Evolutionary conservation across 148 eudicot species (phyloP).

Genomic region (Chenopodium album): DNA sequence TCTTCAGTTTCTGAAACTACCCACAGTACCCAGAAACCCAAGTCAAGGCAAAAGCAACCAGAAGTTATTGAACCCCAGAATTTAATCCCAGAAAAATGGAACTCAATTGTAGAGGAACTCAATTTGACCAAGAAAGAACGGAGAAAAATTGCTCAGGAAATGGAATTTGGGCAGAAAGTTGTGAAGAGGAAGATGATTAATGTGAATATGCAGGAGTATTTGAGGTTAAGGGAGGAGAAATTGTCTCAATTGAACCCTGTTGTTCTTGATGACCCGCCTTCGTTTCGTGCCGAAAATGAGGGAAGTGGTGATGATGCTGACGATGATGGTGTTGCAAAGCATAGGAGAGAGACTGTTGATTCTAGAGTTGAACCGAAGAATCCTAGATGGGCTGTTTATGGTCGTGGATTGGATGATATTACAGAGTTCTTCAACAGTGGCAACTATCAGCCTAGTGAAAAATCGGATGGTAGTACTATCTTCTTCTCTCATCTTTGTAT

Average conservation of each 20-base stretch:
- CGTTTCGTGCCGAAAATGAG: neutral
- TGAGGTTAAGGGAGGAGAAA: conserved; percentile 49
- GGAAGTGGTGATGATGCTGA: conserved; percentile 7
- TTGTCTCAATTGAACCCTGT: conserved; percentile 59
- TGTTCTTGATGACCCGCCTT: conserved; percentile 55
- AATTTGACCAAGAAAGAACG: conserved; percentile 78
- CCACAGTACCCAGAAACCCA: neutral
- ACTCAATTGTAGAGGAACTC: conserved; percentile 50
- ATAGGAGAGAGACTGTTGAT: conserved; percentile 7
- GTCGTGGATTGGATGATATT: conserved; percentile 75
- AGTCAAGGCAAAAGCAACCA: neutral
- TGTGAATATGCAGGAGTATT: conserved; percentile 39
- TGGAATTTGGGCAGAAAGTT: conserved; percentile 63
- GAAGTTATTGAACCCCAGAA: conserved; percentile 38
- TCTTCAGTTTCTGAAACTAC: neutral
- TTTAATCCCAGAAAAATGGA: conserved; percentile 77
- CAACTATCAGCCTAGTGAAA: conserved; percentile 49
- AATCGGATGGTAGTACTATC: conserved; percentile 44
- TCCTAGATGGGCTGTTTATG: conserved; percentile 83
- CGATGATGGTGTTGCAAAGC: conserved; percentile 12
- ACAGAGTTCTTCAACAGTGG: conserved; percentile 61
- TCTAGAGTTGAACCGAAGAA: conserved; percentile 62
- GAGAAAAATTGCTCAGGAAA: conserved; percentile 58
- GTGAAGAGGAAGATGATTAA: conserved; percentile 43
- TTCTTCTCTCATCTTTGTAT: neutral